A percentile compares a stretch with the other conserved stretches of the same genome.
These are phyloP conservation scores for Komagataella pseudopastoris DNA, from an alignment of 805 yeast species.

Conservation along the genomic window DNA sequence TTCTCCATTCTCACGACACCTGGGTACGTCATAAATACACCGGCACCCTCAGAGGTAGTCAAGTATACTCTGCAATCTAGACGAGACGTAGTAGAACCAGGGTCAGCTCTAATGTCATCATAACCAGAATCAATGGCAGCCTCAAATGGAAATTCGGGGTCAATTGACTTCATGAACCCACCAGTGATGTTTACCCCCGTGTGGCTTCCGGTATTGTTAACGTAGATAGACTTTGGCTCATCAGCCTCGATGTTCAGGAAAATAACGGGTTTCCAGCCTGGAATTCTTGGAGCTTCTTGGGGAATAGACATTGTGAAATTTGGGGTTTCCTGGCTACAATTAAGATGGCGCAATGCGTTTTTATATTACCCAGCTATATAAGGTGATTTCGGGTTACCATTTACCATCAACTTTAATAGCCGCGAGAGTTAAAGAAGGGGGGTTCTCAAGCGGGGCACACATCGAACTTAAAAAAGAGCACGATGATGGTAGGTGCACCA, in stretches of 20 bases:
- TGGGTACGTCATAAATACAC: conserved; percentile 27
- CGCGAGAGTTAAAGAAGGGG: not conserved
- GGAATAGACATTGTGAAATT: not conserved
- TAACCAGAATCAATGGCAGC: conserved; percentile 23
- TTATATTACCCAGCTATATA: not conserved
- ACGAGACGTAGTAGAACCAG: conserved; percentile 13
- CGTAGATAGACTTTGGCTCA: conserved; percentile 17
- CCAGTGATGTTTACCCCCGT: conserved; percentile 17
- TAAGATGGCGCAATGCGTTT: not conserved
- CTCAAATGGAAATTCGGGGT: conserved; percentile 24
- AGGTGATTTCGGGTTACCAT: not conserved
- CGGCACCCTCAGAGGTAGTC: conserved; percentile 26
- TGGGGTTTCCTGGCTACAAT: not conserved
- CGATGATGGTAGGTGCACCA: not conserved
- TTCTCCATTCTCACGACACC: conserved; percentile 32
- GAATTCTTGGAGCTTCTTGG: conserved; percentile 6
- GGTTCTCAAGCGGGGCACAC: not conserved
- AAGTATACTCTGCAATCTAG: conserved; percentile 39
- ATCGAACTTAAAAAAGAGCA: not conserved
- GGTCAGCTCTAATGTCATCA: conserved; percentile 31
- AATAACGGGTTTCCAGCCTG: conserved; percentile 21
- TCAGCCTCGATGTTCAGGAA: conserved; percentile 20
- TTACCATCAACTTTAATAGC: not conserved
- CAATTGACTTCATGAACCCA: conserved; percentile 24
- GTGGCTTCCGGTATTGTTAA: conserved; percentile 13